Conservation (phyloP, 768 basidiomycete species). For the Lepiota brunneoincarnata region DNA sequence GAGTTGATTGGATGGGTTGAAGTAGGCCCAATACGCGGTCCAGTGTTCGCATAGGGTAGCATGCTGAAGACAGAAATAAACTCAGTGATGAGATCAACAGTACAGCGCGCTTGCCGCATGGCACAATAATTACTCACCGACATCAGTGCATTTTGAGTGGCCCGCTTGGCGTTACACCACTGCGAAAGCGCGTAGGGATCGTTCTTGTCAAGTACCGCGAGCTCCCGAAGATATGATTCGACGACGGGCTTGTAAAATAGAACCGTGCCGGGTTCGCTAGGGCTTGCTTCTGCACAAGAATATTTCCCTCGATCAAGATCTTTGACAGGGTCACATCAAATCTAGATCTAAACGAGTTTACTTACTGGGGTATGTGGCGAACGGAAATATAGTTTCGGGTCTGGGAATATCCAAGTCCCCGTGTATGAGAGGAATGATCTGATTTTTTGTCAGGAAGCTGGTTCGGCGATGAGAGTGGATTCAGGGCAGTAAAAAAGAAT, state of each 20-base stretch:
- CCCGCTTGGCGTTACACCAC: conserved; percentile 28
- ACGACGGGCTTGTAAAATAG: conserved; percentile 9
- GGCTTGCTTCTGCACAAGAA: conserved; percentile 13
- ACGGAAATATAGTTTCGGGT: conserved; percentile 29
- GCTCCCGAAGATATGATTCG: conserved; percentile 23
- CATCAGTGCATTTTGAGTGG: conserved; percentile 21
- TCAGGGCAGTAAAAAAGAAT: neutral
- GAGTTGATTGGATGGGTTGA: conserved; percentile 10
- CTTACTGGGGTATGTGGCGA: conserved; percentile 22
- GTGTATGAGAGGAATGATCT: conserved; percentile 23
- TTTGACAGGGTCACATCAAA: neutral
- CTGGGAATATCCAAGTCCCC: conserved; percentile 22
- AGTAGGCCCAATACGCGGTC: conserved; percentile 23
- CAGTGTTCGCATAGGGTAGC: conserved; percentile 34
- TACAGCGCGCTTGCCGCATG: neutral
- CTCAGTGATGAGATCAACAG: neutral
- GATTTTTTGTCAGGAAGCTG: conserved; percentile 29
- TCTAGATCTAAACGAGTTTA: conserved; percentile 1
- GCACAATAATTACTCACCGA: conserved; percentile 19
- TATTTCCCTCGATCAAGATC: conserved; percentile 5
- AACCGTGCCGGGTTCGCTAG: conserved; percentile 12
- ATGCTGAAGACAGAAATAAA: conserved; percentile 21
- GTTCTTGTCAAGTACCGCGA: conserved; percentile 15
- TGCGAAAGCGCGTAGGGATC: conserved; percentile 18
- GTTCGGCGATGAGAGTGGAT: neutral